Conservation (phyloP, 2,329 filamentous ascomycete species). For the Neophaeococcomyces mojaviensis region DNA sequence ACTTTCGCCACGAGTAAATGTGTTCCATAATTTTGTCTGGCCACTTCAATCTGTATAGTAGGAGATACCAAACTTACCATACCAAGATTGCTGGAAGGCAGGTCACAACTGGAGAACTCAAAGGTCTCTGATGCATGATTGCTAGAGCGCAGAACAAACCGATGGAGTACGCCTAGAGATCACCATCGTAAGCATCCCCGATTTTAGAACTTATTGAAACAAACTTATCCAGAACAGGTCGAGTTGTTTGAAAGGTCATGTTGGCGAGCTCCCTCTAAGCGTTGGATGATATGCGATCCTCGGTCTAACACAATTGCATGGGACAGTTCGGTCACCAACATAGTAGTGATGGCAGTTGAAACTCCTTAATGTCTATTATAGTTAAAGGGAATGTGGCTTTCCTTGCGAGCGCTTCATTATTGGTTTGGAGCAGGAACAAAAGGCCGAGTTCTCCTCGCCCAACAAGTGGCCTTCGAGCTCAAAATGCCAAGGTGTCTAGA, state of each 20-base stretch:
- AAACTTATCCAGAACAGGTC: conserved; percentile 6
- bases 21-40: conserved; percentile 63
- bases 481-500: no score
- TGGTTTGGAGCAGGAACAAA: no score
- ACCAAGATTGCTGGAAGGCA: conserved; percentile 71
- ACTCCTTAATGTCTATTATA: no score
- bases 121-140: conserved; percentile 62
- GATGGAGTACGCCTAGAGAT: not conserved
- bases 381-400: no score
- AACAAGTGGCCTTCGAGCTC: no score
- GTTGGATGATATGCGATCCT: not conserved
- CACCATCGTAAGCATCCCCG: conserved; percentile 50
- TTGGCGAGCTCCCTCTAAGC: not conserved
- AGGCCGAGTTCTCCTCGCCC: no score
- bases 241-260: not conserved
- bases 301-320: no score
- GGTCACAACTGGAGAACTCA: conserved; percentile 68
- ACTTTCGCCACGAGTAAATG: no score
- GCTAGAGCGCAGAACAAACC: conserved; percentile 2
- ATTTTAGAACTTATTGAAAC: conserved; percentile 22
- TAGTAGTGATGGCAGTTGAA: no score
- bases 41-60: conserved; percentile 60
- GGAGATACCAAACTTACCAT: conserved; percentile 69
- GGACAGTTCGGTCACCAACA: no score
- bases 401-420: no score